These are phyloP conservation scores for Aphanomyces euteiches DNA, from an alignment of 352 stramenopile species.

Conservation along the genomic window DNA sequence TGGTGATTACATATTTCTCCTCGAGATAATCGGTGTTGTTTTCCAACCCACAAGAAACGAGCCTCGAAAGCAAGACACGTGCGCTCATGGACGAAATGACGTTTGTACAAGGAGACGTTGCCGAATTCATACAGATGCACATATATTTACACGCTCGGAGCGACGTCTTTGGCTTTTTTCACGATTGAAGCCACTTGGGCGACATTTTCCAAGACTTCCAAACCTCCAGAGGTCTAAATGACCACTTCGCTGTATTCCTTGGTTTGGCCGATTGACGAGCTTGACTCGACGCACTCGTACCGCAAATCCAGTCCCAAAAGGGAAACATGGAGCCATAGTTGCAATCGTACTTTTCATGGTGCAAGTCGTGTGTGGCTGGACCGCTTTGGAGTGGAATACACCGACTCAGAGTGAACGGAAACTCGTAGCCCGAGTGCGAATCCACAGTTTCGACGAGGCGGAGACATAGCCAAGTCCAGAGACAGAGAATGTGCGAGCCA, in stretches of 20 bases:
- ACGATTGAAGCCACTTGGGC: too few species aligned
- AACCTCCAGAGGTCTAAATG: too few species aligned
- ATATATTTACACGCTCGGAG: neutral
- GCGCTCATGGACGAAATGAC: too few species aligned
- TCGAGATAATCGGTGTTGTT: too few species aligned
- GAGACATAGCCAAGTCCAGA: constrained; percentile 29
- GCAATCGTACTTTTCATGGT: constrained; percentile 29
- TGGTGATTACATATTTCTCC: too few species aligned
- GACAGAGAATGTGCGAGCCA: constrained; percentile 19
- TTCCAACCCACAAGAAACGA: too few species aligned
- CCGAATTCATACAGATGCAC: constrained; percentile 13
- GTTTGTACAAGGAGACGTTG: too few species aligned
- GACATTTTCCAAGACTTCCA: too few species aligned
- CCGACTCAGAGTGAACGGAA: neutral
- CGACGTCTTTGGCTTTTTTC: neutral
- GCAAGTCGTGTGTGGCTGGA: constrained; percentile 14
- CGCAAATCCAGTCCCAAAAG: constrained; percentile 30
- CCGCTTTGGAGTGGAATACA: constrained; percentile 12
- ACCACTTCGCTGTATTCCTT: too few species aligned
- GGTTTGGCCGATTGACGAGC: neutral
- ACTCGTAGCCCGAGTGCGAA: constrained; percentile 29
- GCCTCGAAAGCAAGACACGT: too few species aligned
- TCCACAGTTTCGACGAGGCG: constrained; percentile 31
- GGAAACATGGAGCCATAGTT: constrained; percentile 24
- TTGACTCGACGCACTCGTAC: constrained; percentile 11